These are phyloP conservation scores for Syzygium syzygioides DNA, from an alignment of 441 rosid species.

Conservation along the genomic window DNA sequence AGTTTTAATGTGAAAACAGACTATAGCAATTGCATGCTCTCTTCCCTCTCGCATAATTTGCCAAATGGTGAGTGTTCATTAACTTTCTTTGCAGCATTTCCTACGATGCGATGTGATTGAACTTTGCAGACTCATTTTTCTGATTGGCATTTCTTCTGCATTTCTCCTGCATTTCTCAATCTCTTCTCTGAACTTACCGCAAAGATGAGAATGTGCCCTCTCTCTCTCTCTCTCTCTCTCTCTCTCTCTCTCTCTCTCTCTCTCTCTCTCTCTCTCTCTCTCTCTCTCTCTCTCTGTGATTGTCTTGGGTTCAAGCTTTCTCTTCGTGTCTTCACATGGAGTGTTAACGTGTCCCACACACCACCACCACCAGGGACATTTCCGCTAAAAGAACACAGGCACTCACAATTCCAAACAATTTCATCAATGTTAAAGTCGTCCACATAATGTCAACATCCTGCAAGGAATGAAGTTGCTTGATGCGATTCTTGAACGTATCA, in stretches of 20 bases:
- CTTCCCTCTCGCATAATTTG: not conserved
- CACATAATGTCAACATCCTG: not conserved
- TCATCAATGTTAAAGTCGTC: not conserved
- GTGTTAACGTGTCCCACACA: not conserved
- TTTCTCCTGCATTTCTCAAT: not conserved
- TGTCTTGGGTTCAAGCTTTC: not conserved
- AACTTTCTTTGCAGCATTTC: not conserved
- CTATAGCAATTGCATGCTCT: too few species aligned
- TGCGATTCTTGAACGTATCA: not conserved
- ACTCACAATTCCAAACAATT: not conserved
- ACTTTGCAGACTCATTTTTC: not conserved
- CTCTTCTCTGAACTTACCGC: not conserved
- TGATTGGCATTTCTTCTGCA: not conserved
- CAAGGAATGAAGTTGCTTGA: not conserved
- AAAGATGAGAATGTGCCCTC: not conserved
- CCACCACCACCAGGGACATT: not conserved
- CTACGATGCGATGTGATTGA: not conserved
- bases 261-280: not conserved
- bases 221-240: not conserved
- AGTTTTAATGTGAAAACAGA: not conserved
- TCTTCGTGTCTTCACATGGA: not conserved
- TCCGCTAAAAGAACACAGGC: not conserved
- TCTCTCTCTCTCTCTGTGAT: not conserved
- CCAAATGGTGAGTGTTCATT: not conserved
- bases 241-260: not conserved